These are phyloP conservation scores for Claviceps quebecensis DNA, from an alignment of 2,329 filamentous ascomycete species.

Conservation along the genomic window DNA sequence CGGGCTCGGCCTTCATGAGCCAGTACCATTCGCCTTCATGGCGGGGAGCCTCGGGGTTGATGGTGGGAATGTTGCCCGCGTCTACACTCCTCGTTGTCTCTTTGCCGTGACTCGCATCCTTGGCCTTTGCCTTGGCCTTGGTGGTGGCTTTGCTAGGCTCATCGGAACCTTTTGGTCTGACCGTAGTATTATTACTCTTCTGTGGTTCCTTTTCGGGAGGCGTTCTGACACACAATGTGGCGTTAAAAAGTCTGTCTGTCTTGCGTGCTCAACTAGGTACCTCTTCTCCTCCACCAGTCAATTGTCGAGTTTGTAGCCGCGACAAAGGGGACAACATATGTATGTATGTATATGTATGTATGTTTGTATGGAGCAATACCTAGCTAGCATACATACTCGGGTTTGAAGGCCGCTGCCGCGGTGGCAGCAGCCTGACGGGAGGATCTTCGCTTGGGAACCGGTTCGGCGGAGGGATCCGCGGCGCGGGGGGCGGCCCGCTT, in stretches of 20 bases:
- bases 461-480: constrained; percentile 7
- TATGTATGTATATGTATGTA: no score
- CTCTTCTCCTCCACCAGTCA: not conserved
- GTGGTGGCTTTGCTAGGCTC: not conserved
- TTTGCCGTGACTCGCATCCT: not conserved
- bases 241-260: not conserved
- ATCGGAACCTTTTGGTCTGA: not conserved
- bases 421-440: constrained; percentile 13
- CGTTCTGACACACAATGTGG: not conserved
- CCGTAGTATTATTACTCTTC: not conserved
- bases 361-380: no score
- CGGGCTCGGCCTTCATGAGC: constrained; percentile 81
- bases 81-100: constrained; percentile 6
- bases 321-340: not conserved
- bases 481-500: constrained; percentile 3
- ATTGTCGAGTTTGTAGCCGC: not conserved
- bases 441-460: constrained; percentile 15
- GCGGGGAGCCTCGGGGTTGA: constrained; percentile 23
- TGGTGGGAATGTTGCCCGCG: constrained; percentile 20
- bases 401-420: not conserved
- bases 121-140: not conserved
- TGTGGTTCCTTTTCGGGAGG: not conserved
- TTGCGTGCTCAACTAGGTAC: not conserved
- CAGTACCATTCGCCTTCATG: constrained; percentile 45
- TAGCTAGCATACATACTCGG: not conserved